Percentiles rank a stretch among this genome's conserved stretches.
These are phyloP conservation scores for Rhodosporidiobolus sp. DNA, from an alignment of 768 basidiomycete genomes.

Conservation along the genomic window DNA sequence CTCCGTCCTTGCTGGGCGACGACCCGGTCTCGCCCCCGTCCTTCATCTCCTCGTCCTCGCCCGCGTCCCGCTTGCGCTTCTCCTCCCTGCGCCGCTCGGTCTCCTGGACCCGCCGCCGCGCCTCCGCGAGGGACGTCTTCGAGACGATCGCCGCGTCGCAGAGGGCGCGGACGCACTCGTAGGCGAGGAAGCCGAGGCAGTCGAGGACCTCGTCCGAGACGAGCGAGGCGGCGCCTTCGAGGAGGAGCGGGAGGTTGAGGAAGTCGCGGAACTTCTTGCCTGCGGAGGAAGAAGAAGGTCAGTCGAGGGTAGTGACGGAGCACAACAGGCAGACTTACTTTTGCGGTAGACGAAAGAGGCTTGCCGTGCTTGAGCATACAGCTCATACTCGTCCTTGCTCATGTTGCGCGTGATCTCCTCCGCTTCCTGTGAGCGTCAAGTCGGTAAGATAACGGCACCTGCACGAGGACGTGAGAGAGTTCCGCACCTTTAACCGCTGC, in stretches of 20 bases:
- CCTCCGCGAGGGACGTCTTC: slow-evolving; percentile 65
- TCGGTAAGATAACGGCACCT: slow-evolving; percentile 54
- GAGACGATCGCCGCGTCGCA: slow-evolving; percentile 82
- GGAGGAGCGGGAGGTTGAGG: slow-evolving; percentile 74
- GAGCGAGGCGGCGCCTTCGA: slow-evolving; percentile 61
- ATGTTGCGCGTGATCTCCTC: slow-evolving; percentile 92
- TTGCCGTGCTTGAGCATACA: slow-evolving; percentile 93
- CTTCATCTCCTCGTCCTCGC: neutral
- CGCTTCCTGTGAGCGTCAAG: slow-evolving; percentile 64
- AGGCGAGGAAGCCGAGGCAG: slow-evolving; percentile 93
- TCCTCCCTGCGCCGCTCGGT: neutral
- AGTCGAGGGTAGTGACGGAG: neutral
- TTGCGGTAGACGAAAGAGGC: slow-evolving; percentile 96
- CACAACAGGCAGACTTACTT: slow-evolving; percentile 58
- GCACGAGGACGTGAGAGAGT: slow-evolving; percentile 55
- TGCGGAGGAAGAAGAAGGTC: slow-evolving; percentile 45
- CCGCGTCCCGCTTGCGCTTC: slow-evolving; percentile 4
- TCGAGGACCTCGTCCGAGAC: slow-evolving; percentile 92
- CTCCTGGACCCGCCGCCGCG: slow-evolving; percentile 56
- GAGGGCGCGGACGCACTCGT: slow-evolving; percentile 92
- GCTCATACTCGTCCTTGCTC: slow-evolving; percentile 95
- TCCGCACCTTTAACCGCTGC: slow-evolving; percentile 67
- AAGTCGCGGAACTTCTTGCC: slow-evolving; percentile 95
- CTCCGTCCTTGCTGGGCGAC: slow-evolving; percentile 53
- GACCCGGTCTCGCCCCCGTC: slow-evolving; percentile 61